Conservation (phyloP, 768 basidiomycete genomes). For the Auriscalpium microsporum region DNA sequence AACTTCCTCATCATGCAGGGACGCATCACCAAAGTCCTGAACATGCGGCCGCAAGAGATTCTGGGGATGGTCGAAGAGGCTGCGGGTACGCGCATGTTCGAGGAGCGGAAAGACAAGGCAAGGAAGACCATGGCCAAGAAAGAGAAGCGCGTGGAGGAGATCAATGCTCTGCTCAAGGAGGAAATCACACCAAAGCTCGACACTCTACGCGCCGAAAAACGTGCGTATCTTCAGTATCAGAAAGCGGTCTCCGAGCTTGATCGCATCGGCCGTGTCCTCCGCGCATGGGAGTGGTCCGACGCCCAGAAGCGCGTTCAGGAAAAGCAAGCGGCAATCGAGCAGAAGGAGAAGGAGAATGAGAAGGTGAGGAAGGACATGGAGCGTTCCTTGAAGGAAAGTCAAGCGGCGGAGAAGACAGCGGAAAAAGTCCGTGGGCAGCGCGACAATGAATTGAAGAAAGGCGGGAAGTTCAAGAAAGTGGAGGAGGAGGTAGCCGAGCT, state of each 20-base stretch:
- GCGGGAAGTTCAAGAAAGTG: constrained; percentile 82
- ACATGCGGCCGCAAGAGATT: constrained; percentile 97
- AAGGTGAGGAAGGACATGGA: constrained; percentile 38
- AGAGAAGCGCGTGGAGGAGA: constrained; percentile 90
- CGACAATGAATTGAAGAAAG: constrained; percentile 85
- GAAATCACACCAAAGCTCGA: constrained; percentile 95
- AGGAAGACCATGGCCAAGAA: constrained; percentile 95
- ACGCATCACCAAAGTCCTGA: constrained; percentile 95
- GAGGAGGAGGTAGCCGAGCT: constrained; percentile 72
- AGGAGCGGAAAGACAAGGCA: constrained; percentile 95
- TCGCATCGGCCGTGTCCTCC: constrained; percentile 67
- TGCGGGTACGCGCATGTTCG: constrained; percentile 97
- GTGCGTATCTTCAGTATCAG: constrained; percentile 82
- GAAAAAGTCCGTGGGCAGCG: constrained; percentile 62
- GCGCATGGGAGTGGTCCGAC: constrained; percentile 85
- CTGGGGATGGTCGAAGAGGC: constrained; percentile 99
- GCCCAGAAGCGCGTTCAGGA: constrained; percentile 40
- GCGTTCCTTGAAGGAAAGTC: constrained; percentile 43
- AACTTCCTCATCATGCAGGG: constrained; percentile 99
- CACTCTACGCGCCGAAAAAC: constrained; percentile 82
- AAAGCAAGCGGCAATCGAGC: constrained; percentile 49
- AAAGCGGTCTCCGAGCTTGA: constrained; percentile 86
- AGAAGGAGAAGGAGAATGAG: constrained; percentile 41
- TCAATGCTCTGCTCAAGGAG: constrained; percentile 68
- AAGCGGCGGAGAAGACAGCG: constrained; percentile 60